Percentiles rank a stretch among this genome's conserved stretches.
These are phyloP conservation scores for Wallemia mellicola DNA, from an alignment of 1,284 basidiomycete genomes.

Conservation along the genomic window DNA sequence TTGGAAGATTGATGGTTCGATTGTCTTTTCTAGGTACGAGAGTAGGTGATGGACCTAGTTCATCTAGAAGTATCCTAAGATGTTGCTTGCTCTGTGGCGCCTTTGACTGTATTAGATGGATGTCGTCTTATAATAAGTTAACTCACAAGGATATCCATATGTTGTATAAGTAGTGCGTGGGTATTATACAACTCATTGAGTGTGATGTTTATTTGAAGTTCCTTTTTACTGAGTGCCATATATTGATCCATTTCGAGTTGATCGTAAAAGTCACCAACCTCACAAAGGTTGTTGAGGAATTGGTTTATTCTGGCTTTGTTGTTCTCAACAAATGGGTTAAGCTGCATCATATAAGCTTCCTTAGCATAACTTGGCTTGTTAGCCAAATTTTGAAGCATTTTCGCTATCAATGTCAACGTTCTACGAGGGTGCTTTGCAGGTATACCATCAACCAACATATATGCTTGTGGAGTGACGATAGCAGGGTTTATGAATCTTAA, in stretches of 20 bases:
- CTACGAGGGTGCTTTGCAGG: slow-evolving; percentile 89
- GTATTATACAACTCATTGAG: slow-evolving; percentile 97
- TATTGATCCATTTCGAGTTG: slow-evolving; percentile 99
- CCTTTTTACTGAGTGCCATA: slow-evolving; percentile 97
- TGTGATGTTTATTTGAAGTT: slow-evolving; percentile 93
- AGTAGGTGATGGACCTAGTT: slow-evolving; percentile 64
- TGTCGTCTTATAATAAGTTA: not conserved
- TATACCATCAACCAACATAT: slow-evolving; percentile 92
- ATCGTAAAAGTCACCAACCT: slow-evolving; percentile 97
- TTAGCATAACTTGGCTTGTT: slow-evolving; percentile 97
- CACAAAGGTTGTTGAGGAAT: slow-evolving; percentile 84
- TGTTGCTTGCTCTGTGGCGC: slow-evolving; percentile 94
- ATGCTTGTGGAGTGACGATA: slow-evolving; percentile 97
- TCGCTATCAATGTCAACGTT: slow-evolving; percentile 88
- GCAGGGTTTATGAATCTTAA: slow-evolving; percentile 98
- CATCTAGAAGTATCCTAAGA: slow-evolving; percentile 77
- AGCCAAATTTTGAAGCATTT: slow-evolving; percentile 96
- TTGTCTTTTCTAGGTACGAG: slow-evolving; percentile 97
- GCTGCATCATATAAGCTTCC: slow-evolving; percentile 90
- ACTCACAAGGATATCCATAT: slow-evolving; percentile 71
- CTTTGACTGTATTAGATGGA: slow-evolving; percentile 18
- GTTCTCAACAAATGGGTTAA: slow-evolving; percentile 94
- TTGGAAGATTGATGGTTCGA: slow-evolving; percentile 58
- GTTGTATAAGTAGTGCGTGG: slow-evolving; percentile 73
- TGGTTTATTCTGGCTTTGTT: slow-evolving; percentile 92